Evolutionary conservation across 257 asterid species (phyloP).

Genomic region (Asclepias syriaca): DNA sequence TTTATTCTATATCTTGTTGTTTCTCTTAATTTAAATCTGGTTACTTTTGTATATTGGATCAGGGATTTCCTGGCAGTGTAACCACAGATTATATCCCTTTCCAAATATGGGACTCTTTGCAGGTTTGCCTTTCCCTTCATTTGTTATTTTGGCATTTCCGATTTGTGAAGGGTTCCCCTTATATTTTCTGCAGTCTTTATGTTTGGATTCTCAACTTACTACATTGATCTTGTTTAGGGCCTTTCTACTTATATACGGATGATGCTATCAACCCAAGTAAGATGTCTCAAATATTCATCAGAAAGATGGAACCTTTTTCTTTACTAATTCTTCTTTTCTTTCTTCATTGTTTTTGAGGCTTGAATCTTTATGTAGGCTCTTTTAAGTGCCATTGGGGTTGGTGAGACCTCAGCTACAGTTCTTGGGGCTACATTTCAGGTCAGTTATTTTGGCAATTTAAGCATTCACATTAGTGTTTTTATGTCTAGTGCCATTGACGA

Average conservation of each 20-base stretch:
- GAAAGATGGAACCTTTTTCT: slow-evolving; percentile 8
- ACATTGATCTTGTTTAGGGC: slow-evolving; percentile 43
- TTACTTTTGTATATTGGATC: slow-evolving; percentile 18
- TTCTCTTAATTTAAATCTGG: neutral
- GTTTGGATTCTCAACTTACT: slow-evolving; percentile 1
- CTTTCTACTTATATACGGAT: slow-evolving; percentile 92
- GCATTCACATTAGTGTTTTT: slow-evolving; percentile 5
- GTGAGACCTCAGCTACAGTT: slow-evolving; percentile 93
- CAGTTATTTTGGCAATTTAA: slow-evolving; percentile 7
- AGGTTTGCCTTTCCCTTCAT: slow-evolving; percentile 37
- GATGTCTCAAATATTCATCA: slow-evolving; percentile 10
- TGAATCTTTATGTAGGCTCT: slow-evolving; percentile 58
- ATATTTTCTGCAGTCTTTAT: neutral
- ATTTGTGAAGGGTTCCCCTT: slow-evolving; percentile 1
- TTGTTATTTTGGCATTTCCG: neutral
- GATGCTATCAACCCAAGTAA: slow-evolving; percentile 95
- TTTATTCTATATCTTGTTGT: neutral
- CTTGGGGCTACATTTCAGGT: slow-evolving; percentile 98
- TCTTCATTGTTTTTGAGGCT: neutral
- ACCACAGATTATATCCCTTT: slow-evolving; percentile 87
- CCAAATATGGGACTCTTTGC: slow-evolving; percentile 92
- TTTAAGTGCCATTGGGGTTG: slow-evolving; percentile 94
- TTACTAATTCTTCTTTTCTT: neutral
- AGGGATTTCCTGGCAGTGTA: slow-evolving; percentile 93
- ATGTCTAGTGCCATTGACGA: neutral